Conservation (phyloP, 768 basidiomycete species). For the Pleurotus salmoneostramineus region DNA sequence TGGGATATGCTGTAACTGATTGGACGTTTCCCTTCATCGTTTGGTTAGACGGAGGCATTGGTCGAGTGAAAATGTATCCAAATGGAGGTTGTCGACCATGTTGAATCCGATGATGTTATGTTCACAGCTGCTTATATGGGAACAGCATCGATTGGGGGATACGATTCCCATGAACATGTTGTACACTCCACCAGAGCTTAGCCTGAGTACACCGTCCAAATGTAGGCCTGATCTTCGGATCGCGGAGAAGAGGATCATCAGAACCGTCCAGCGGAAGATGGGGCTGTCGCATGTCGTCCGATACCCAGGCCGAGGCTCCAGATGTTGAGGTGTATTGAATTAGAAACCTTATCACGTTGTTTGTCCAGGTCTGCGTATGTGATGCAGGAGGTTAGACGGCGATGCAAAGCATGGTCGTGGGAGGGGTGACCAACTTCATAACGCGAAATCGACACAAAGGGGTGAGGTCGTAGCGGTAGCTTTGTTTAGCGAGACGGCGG, state of each 20-base stretch:
- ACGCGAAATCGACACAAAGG: too few species aligned
- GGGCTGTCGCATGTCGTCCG: background rate
- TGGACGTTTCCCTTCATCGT: background rate
- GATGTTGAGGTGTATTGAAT: background rate
- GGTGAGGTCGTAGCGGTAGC: background rate
- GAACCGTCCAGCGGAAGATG: slow-evolving; percentile 4
- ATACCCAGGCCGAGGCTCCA: slow-evolving; percentile 1
- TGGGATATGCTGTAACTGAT: slow-evolving; percentile 3
- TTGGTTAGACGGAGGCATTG: background rate
- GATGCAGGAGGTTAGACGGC: background rate
- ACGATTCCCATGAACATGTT: background rate
- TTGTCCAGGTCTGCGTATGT: background rate
- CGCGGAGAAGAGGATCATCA: background rate
- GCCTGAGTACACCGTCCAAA: background rate
- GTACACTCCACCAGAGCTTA: background rate
- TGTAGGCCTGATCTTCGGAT: background rate
- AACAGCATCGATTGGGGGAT: background rate
- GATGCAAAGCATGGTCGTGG: background rate
- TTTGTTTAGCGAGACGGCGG: background rate
- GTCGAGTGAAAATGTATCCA: background rate
- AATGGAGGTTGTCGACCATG: background rate
- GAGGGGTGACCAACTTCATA: background rate
- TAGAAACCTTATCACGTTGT: background rate
- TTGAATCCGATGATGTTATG: background rate
- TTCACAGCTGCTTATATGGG: background rate